Conservation (phyloP, 257 asterid genomes). For the Oldenlandia corymbosa region DNA sequence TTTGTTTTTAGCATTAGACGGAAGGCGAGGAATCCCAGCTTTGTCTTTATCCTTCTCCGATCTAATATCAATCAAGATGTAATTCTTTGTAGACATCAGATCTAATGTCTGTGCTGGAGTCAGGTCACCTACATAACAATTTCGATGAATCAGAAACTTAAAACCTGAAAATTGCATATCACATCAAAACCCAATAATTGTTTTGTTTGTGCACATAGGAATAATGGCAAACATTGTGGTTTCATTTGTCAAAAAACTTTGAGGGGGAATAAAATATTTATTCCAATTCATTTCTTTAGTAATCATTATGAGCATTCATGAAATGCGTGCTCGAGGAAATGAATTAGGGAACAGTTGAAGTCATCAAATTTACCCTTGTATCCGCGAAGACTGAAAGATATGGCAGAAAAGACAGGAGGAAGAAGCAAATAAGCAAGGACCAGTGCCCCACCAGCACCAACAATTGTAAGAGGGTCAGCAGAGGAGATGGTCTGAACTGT, state of each 20-base stretch:
- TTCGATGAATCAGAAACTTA: slow-evolving; percentile 13
- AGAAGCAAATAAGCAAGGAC: slow-evolving; percentile 62
- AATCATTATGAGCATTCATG: too few species aligned
- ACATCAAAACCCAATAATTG: neutral
- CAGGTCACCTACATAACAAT: slow-evolving; percentile 50
- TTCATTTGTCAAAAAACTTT: neutral
- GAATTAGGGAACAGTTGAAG: neutral
- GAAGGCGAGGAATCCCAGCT: slow-evolving; percentile 89
- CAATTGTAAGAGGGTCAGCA: slow-evolving; percentile 62
- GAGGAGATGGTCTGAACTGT: slow-evolving; percentile 70
- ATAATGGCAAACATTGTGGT: neutral
- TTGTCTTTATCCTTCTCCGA: slow-evolving; percentile 87
- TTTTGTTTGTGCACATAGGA: neutral
- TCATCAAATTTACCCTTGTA: slow-evolving; percentile 54
- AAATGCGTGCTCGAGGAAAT: too few species aligned
- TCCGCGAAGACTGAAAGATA: slow-evolving; percentile 73
- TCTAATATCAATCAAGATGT: slow-evolving; percentile 83
- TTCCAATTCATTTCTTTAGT: too few species aligned
- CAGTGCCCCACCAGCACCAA: slow-evolving; percentile 68
- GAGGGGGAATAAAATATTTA: neutral
- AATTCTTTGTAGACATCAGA: slow-evolving; percentile 67
- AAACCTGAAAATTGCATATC: neutral
- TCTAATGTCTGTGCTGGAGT: slow-evolving; percentile 90
- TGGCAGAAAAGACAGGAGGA: slow-evolving; percentile 74
- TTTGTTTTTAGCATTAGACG: slow-evolving; percentile 64